These are phyloP conservation scores for Fusarium irregulare DNA, from an alignment of 2,329 filamentous ascomycete genomes.

Conservation along the genomic window DNA sequence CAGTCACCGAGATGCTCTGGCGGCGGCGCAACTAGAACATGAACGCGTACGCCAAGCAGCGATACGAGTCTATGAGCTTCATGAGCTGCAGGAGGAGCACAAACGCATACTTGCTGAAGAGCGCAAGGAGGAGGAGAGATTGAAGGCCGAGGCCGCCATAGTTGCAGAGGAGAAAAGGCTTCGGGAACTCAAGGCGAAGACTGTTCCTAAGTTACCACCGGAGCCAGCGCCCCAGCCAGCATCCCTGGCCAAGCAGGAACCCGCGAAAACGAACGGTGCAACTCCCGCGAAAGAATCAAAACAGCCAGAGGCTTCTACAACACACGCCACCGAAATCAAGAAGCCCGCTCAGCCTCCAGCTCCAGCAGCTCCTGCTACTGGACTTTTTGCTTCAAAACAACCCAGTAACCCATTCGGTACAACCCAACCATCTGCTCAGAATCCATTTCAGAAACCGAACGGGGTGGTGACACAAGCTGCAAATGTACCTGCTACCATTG, in stretches of 20 bases:
- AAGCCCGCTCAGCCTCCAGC: conserved; percentile 21
- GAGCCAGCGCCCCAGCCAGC: conserved; percentile 48
- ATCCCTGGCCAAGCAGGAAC: conserved; percentile 35
- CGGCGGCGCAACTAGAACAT: conserved; percentile 73
- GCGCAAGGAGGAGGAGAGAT: conserved; percentile 59
- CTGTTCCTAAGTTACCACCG: conserved; percentile 57
- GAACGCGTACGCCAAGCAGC: conserved; percentile 69
- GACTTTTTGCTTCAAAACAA: conserved; percentile 41
- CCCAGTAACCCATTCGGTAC: conserved; percentile 40
- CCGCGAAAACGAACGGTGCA: conserved; percentile 36
- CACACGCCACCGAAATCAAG: conserved; percentile 37
- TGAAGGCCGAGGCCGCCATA: conserved; percentile 58
- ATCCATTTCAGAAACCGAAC: conserved; percentile 37
- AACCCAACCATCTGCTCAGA: conserved; percentile 21
- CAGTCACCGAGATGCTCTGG: conserved; percentile 73
- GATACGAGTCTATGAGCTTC: conserved; percentile 60
- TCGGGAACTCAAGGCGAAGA: conserved; percentile 60
- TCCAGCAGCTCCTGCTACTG: conserved; percentile 31
- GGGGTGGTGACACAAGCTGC: conserved; percentile 11
- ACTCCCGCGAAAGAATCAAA: conserved; percentile 39
- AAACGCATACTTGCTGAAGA: conserved; percentile 58
- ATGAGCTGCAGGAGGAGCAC: conserved; percentile 60
- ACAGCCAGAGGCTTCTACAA: conserved; percentile 35
- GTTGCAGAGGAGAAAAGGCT: conserved; percentile 61
- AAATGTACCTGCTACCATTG: background rate